Evolutionary conservation across 2,329 filamentous ascomycete genomes (phyloP), one percentile per base, ranked within the genome.

Genomic region (Colletotrichum falcatum): DNA sequence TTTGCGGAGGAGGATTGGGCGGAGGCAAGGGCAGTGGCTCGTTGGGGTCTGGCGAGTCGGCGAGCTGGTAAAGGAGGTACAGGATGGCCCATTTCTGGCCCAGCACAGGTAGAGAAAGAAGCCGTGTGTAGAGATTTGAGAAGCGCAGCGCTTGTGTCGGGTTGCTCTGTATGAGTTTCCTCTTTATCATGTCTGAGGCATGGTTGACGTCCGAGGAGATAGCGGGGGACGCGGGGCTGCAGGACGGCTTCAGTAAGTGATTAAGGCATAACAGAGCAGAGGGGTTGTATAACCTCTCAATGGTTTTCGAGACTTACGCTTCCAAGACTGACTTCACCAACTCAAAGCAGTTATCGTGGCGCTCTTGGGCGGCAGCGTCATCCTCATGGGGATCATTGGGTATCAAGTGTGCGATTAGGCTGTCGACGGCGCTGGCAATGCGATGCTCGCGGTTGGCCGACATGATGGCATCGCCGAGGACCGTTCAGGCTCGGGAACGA

Each of bases 81-180:
- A 99, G 86, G 74, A 99, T 98, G 3, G 93, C 94, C 94, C 95
- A 98, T 87, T 99, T 99, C 81, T 97, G 93, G 76, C 93, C 92
- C 54, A 99, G 87, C 7, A 98, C 95, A 0, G 95, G 95, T 74
- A 98, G 90, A n/a, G 94, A 93, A 33, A 98, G 86, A 23, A 99
- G 88, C 66, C 94, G 89, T 42, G 94, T 94, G 81, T 98, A 97
- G 35, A 99, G 88, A 77, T 97, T 97, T 30, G 94, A 92, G 81
- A 98, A 97, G 72, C 91, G 89, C 26, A 95, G 86, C 4, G 95
- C 94, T 80, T 95, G 92, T 73, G 88, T 92, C 55, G 89, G 89
- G 77, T 94, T 93, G 74, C 91, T 92, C 75, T 92, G 90, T 68
- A 97, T 89, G 73, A 99, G 86, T 81, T 93, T 94, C 78, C 93